These are phyloP conservation scores for Fusarium odoratissimum DNA, from an alignment of 2,329 filamentous ascomycete species.

Conservation along the genomic window DNA sequence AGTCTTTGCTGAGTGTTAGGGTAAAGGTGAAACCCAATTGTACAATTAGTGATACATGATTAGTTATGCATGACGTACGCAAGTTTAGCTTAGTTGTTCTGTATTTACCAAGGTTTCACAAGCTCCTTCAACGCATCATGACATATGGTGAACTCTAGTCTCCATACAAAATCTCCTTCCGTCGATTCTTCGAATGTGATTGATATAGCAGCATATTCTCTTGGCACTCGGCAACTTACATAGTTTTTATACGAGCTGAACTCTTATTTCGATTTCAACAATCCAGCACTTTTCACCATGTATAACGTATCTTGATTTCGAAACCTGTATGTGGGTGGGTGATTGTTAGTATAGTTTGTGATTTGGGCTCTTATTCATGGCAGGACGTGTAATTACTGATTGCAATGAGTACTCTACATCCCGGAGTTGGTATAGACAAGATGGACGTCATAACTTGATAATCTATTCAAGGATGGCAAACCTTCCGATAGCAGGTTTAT, in stretches of 20 bases:
- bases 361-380: background rate
- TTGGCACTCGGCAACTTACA: background rate
- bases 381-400: background rate
- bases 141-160: background rate
- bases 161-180: background rate
- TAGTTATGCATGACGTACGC: background rate
- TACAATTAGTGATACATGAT: constrained; percentile 20
- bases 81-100: background rate
- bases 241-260: background rate
- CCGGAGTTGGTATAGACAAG: background rate
- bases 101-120: background rate
- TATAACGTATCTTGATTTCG: background rate
- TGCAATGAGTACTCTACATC: too few species aligned
- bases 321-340: background rate
- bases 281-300: background rate
- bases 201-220: background rate
- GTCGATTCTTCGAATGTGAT: background rate
- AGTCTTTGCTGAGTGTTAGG: rapidly evolving
- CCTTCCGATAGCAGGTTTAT: background rate
- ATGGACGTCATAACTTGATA: background rate
- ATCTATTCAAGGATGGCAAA: background rate
- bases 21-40: background rate
- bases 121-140: background rate
- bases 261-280: too few species aligned
- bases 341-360: background rate